Base-by-base conservation (phyloP, 1,139 yeast species). In the Zygoascus sp. region DNA sequence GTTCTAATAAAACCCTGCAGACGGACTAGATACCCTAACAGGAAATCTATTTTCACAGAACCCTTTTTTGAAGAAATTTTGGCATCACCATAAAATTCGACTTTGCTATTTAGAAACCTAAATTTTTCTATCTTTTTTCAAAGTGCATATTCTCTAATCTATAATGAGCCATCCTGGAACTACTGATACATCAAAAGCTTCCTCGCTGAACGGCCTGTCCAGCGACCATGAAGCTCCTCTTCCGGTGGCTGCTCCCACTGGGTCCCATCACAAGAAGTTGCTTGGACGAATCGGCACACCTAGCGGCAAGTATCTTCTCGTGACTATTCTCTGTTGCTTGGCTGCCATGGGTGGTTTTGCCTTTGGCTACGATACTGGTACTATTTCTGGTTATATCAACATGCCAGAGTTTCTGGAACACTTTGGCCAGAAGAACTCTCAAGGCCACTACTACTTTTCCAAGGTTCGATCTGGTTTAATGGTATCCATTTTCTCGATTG, bases 361-460 rank as follows among this genome's bases (percentile, higher is more conserved):
- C 11, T 51, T 47, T 32, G 54, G 54, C 5, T 51, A 51, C 30
- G 54, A 51, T 30, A 48, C 49, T 19, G 54, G 54, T 36, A 50
- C 51, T 11, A 51, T 51, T 37, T 51, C 54, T n/a, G 54, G 54
- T 60, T 80, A 83, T 58, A 75, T 83, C 60, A 81, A 80, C 58
- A 81, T 82, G 85, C 66, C 75, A 2, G 80, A 79, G 57, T 87
- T 81, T 62, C 68, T 66, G 46, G 59, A 63, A 32, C 70, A 77
- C 54, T 84, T 82, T 55, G 80, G 80, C 23, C 49, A 47, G 27
- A 25, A 19, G 10, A 32, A 20, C 21, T 8, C 15, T 13, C 47
- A 50, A 16, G 59, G 61, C 13, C 50, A 44, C 2, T 50, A 51
- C 45, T 52, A 53, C 43, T 66, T 73, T 48, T 62, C 70, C 32